Evolutionary conservation across 2,329 filamentous ascomycete species (phyloP).

Genomic region (Botryosphaeria dothidea): DNA sequence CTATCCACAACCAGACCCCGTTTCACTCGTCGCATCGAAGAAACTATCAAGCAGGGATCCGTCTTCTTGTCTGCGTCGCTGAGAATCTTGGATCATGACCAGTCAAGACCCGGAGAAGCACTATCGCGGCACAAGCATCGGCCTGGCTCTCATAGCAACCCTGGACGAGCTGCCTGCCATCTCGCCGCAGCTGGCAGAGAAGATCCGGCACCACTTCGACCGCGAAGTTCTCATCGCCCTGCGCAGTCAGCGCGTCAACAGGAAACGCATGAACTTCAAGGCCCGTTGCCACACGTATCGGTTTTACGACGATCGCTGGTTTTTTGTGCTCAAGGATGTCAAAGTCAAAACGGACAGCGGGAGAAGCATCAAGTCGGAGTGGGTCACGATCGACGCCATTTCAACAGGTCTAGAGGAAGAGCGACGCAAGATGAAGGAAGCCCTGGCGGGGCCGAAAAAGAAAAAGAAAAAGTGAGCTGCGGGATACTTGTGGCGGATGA

Average conservation of each 20-base stretch:
- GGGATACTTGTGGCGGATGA: neutral
- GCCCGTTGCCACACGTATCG: slow-evolving; percentile 14
- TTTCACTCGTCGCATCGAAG: slow-evolving; percentile 1
- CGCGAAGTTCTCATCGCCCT: slow-evolving; percentile 3
- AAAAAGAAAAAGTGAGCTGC: neutral
- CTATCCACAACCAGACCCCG: neutral
- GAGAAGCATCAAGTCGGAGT: neutral
- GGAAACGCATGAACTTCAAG: slow-evolving; percentile 13
- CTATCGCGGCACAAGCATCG: slow-evolving; percentile 15
- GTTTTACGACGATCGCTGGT: slow-evolving; percentile 12
- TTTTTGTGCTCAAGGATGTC: slow-evolving; percentile 5
- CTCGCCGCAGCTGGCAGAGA: slow-evolving; percentile 7
- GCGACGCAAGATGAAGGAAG: neutral
- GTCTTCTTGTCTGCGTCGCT: neutral
- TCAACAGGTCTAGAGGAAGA: neutral
- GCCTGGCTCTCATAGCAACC: slow-evolving; percentile 3
- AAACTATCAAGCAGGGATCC: neutral
- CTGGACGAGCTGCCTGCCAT: slow-evolving; percentile 10
- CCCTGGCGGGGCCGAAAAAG: neutral
- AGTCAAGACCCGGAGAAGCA: slow-evolving; percentile 6
- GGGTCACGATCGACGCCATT: neutral
- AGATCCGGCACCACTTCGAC: slow-evolving; percentile 9
- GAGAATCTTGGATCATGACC: neutral
- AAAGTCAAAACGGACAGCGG: slow-evolving; percentile 11
- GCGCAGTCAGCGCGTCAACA: neutral